These are phyloP conservation scores for Cladosporium sp. DNA, from an alignment of 2,329 filamentous ascomycete genomes.

Conservation along the genomic window DNA sequence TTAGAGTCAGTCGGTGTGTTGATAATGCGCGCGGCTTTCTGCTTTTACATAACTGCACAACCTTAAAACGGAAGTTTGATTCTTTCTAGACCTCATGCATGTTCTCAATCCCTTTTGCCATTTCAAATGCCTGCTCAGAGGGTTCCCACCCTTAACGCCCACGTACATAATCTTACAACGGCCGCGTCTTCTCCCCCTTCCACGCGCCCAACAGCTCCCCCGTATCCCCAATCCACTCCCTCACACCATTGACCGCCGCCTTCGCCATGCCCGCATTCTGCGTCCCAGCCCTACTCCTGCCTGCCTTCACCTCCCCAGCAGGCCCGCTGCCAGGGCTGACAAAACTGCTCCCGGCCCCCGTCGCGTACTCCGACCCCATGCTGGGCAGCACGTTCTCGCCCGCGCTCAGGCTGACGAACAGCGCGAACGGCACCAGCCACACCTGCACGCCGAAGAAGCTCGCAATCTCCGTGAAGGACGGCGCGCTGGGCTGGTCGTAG, in stretches of 20 bases:
- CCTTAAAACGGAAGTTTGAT: too few relatives aligned
- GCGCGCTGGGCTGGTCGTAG: conserved; percentile 46
- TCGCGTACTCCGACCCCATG: conserved; percentile 72
- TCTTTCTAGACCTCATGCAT: too few relatives aligned
- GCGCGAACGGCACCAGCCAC: conserved; percentile 90
- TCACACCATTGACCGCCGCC: conserved; percentile 53
- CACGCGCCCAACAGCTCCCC: conserved; percentile 58
- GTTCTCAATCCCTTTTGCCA: too few relatives aligned
- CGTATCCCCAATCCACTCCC: conserved; percentile 58
- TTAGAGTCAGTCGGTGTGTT: not conserved
- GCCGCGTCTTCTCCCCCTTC: conserved; percentile 52
- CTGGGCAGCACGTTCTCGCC: conserved; percentile 92
- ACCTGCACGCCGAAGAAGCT: conserved; percentile 95
- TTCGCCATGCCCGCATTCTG: conserved; percentile 50
- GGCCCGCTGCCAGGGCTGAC: conserved; percentile 40
- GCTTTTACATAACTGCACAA: not conserved
- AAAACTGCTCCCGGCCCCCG: conserved; percentile 49
- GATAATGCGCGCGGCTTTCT: not conserved
- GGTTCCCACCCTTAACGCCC: not conserved
- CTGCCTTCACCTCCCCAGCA: conserved; percentile 30
- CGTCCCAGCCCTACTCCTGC: conserved; percentile 47
- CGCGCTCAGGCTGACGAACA: conserved; percentile 90
- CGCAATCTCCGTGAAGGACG: conserved; percentile 87
- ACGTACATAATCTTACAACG: conserved; percentile 21
- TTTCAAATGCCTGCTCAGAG: too few relatives aligned